phyloP scores from a whole-genome alignment of 192 early-diverging fungal species.

The Coemansia sp. region DNA sequence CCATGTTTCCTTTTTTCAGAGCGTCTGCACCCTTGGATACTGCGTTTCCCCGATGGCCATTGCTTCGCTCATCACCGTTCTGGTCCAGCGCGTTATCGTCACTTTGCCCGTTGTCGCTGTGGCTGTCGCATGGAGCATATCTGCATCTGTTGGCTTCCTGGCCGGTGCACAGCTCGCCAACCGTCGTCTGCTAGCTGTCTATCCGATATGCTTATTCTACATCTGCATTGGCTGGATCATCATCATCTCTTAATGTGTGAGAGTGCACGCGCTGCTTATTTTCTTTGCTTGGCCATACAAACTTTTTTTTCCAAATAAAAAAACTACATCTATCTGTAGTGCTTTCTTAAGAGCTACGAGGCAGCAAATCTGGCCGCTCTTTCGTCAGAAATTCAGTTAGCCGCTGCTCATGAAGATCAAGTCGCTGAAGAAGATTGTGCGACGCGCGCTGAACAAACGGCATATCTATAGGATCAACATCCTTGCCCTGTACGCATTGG shows the following conservation, averaged over 20 bases:
- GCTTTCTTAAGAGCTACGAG: neutral
- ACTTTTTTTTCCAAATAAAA: neutral
- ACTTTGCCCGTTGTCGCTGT: conserved; percentile 71
- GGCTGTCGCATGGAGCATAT: conserved; percentile 86
- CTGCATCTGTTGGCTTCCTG: conserved; percentile 91
- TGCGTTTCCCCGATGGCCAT: conserved; percentile 92
- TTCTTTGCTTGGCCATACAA: neutral
- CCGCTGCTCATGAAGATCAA: conserved; percentile 34
- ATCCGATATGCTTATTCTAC: conserved; percentile 95
- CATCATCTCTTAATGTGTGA: conserved; percentile 59
- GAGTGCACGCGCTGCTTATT: neutral
- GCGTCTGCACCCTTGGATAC: conserved; percentile 94
- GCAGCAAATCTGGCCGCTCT: conserved; percentile 38
- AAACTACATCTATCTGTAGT: neutral
- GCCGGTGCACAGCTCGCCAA: conserved; percentile 84
- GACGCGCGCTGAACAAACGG: conserved; percentile 32
- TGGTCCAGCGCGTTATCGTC: conserved; percentile 67
- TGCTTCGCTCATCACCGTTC: conserved; percentile 70
- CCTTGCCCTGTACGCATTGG: conserved; percentile 16
- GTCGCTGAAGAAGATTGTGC: conserved; percentile 19
- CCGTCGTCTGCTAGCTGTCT: conserved; percentile 82
- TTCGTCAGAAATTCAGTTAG: conserved; percentile 21
- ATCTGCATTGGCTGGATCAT: conserved; percentile 95
- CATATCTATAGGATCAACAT: conserved; percentile 17
- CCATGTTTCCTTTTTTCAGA: conserved; percentile 93